Conservation (phyloP, 257 asterid species). For the Solanum sejunctum region DNA sequence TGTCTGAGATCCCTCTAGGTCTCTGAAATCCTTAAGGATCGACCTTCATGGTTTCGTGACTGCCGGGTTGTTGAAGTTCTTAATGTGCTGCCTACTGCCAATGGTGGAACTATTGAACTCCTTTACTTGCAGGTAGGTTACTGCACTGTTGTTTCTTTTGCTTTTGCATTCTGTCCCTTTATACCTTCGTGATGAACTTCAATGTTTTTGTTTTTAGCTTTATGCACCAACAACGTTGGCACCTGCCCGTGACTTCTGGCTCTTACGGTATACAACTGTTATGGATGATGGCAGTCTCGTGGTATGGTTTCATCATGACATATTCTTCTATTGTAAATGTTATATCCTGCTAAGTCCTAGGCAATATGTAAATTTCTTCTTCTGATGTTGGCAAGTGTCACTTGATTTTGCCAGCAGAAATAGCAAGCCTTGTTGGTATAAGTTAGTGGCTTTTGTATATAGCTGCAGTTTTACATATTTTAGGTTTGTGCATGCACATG, state of each 20-base stretch:
- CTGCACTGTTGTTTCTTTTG: not conserved
- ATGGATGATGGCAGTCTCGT: constrained; percentile 91
- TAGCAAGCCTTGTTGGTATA: not conserved
- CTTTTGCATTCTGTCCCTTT: not conserved
- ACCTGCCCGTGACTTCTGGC: constrained; percentile 91
- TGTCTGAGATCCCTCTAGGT: constrained; percentile 33
- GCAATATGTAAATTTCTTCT: not conserved
- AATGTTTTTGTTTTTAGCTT: constrained; percentile 20
- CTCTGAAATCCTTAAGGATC: constrained; percentile 89
- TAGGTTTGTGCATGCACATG: not conserved
- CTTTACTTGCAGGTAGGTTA: constrained; percentile 70
- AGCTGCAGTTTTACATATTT: not conserved
- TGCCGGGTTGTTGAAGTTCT: constrained; percentile 80
- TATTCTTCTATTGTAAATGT: not conserved
- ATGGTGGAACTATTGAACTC: constrained; percentile 95
- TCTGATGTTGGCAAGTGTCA: not conserved
- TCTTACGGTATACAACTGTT: constrained; percentile 67
- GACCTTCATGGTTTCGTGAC: constrained; percentile 93
- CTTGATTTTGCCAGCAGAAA: not conserved
- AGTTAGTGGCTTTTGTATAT: not conserved
- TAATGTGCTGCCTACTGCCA: constrained; percentile 84
- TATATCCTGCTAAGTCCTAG: not conserved
- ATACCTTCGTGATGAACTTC: not conserved
- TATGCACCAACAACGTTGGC: constrained; percentile 92
- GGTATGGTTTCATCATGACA: constrained; percentile 21